Evolutionary conservation across 2,329 filamentous ascomycete genomes (phyloP), one percentile per base, ranked within the genome.

Genomic region (Chaetomium globosum): DNA sequence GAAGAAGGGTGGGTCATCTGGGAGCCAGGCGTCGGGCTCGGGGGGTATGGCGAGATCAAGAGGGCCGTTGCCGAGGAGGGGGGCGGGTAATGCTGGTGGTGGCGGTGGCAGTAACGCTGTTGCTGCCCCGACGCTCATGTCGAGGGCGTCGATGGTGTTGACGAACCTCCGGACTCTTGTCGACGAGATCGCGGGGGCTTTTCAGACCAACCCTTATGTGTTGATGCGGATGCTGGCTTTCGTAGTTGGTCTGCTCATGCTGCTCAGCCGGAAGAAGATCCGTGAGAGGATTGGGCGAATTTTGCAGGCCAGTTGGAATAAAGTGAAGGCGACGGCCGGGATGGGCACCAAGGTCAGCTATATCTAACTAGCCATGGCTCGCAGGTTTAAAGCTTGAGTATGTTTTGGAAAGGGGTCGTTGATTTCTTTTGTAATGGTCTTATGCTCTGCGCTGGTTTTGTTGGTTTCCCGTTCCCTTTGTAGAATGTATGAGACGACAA

Each of bases 291-390:
- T 97, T 43, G 84, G 87, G 74, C 83, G 88, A 63, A 80, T 93
- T 46, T 74, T 96, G 52, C 85, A 84, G 48, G 81, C 84, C 31
- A 87, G 87, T 10, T 96, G 92, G 92, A 85, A 86, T 62, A 97
- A 96, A 79, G 80, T 97, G 49, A 87, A 86, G 75, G 84, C 87
- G 54, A 98, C 95, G 0, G 89, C 94, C 4, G 93, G 93, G 1
- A 98, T 98, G 94, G 95, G 94, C 2, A 91, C 96, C 69, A 98
- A 97, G 80, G 93, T 98, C 73, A 96, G 91, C 76, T 98, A 98
- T 79, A 96, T 99, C 66, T 98, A 78, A 53, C 19, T 43, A 43
- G 1, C 53, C 7, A 16, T 51, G 19, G 31, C 28, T 53, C 63
- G 56, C 31, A 30, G 31, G 31, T 19, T 53, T 51, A 6, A 21